A percentile compares a stretch with the other conserved stretches of the same genome.
phyloP scores from a whole-genome alignment of 2,329 filamentous ascomycete genomes.

The Trichophyton mentagrophytes region DNA sequence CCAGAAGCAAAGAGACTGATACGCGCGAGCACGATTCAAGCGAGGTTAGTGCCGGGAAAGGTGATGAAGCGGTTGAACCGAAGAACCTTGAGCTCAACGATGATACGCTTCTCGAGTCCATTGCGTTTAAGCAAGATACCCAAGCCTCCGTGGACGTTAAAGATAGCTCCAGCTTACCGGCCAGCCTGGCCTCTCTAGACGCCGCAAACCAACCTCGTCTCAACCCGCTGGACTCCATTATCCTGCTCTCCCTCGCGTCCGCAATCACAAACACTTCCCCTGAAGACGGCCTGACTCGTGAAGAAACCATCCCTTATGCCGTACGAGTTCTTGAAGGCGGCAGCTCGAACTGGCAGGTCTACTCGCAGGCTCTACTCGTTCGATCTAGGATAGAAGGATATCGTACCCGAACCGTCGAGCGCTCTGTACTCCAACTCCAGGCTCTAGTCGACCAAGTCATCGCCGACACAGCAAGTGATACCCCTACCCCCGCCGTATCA shows the following conservation, averaged over 20 bases:
- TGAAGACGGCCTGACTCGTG: constrained; percentile 71
- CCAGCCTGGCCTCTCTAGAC: constrained; percentile 50
- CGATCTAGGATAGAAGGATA: constrained; percentile 83
- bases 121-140: constrained; percentile 55
- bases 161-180: constrained; percentile 43
- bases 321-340: constrained; percentile 76
- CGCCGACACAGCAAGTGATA: constrained; percentile 55
- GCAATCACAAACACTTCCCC: constrained; percentile 85
- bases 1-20: constrained; percentile 48
- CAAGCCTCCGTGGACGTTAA: constrained; percentile 25
- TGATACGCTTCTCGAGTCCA: constrained; percentile 80
- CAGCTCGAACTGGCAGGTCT: constrained; percentile 93
- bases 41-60: background rate
- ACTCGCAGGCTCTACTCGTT: constrained; percentile 83
- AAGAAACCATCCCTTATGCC: constrained; percentile 86
- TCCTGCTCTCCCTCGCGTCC: constrained; percentile 64
- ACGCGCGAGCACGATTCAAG: background rate
- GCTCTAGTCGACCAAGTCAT: constrained; percentile 92
- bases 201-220: constrained; percentile 74
- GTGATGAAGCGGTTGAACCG: constrained; percentile 31
- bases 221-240: constrained; percentile 73
- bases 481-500: constrained; percentile 22
- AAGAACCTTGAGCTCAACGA: constrained; percentile 71
- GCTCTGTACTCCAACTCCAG: constrained; percentile 83
- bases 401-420: constrained; percentile 72